Percentiles rank a stretch among this genome's conserved stretches.
phyloP scores from a whole-genome alignment of 2,329 filamentous ascomycete genomes.

The Pseudogymnoascus sp. region DNA sequence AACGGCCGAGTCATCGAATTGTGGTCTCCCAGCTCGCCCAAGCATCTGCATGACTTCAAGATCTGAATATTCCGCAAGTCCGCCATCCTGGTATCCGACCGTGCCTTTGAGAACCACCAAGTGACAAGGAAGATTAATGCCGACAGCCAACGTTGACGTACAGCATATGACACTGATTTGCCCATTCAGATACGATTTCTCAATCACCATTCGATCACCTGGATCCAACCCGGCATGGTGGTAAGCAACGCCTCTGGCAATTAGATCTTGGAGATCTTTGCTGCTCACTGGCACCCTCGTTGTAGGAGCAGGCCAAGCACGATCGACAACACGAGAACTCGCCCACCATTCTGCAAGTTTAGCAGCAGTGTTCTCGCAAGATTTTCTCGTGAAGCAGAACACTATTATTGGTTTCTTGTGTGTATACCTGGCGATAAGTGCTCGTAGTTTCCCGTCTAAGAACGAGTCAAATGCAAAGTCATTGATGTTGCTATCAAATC shows the following conservation, averaged over 20 bases:
- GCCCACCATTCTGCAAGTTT: conserved; percentile 62
- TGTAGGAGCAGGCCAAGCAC: conserved; percentile 58
- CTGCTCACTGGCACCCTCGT: conserved; percentile 47
- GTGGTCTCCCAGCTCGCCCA: conserved; percentile 73
- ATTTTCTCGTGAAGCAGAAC: conserved; percentile 73
- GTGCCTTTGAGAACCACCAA: conserved; percentile 81
- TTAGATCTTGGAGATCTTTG: conserved; percentile 50
- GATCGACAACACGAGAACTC: conserved; percentile 42
- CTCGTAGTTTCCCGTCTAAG: conserved; percentile 59
- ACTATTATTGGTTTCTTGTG: conserved; percentile 72
- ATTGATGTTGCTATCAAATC: conserved; percentile 57
- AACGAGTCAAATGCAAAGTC: conserved; percentile 72
- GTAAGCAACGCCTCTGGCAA: conserved; percentile 61
- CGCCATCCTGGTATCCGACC: conserved; percentile 55
- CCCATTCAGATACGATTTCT: conserved; percentile 62
- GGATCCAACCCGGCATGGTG: conserved; percentile 71
- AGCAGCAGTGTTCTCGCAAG: conserved; percentile 61
- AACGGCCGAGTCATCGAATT: conserved; percentile 70
- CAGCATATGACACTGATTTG: conserved; percentile 79
- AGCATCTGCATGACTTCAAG: conserved; percentile 89
- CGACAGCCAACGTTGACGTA: conserved; percentile 77
- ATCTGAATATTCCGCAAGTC: conserved; percentile 67
- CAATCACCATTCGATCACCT: conserved; percentile 59
- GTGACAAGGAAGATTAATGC: conserved; percentile 78
- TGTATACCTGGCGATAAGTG: conserved; percentile 60